Conservation (phyloP, 2,329 filamentous ascomycete genomes). For the Fusarium sp. region DNA sequence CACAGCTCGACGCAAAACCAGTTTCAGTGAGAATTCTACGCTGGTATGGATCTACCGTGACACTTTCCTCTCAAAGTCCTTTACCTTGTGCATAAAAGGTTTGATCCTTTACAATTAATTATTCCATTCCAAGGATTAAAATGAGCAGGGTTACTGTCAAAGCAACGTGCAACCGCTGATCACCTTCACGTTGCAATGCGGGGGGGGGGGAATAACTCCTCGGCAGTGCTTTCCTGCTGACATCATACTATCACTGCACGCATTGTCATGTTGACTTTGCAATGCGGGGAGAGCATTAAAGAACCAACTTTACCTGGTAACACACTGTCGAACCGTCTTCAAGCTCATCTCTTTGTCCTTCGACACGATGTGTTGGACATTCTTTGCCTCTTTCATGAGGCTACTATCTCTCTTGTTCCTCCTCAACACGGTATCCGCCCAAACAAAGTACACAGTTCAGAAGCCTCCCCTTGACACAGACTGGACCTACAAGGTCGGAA, state of each 20-base stretch:
- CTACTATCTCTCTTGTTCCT: not conserved
- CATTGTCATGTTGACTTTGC: not conserved
- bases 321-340: not conserved
- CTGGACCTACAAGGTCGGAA: conserved; percentile 64
- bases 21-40: not conserved
- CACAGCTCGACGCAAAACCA: not conserved
- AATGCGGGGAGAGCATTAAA: not conserved
- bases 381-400: not conserved
- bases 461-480: conserved; percentile 58
- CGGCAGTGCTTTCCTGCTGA: not conserved
- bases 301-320: not conserved
- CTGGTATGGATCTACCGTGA: not conserved
- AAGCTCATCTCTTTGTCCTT: not conserved
- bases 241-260: not conserved
- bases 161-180: not conserved
- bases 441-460: conserved; percentile 49
- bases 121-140: not conserved
- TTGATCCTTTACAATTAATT: not conserved
- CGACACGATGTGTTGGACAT: conserved; percentile 17
- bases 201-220: not conserved
- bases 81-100: not conserved
- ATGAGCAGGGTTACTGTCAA: not conserved
- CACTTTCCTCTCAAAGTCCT: not conserved
- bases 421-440: not conserved
- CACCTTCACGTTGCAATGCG: not conserved